phyloP scores from a whole-genome alignment of 768 basidiomycete genomes.

The Hygrocybe punicea region DNA sequence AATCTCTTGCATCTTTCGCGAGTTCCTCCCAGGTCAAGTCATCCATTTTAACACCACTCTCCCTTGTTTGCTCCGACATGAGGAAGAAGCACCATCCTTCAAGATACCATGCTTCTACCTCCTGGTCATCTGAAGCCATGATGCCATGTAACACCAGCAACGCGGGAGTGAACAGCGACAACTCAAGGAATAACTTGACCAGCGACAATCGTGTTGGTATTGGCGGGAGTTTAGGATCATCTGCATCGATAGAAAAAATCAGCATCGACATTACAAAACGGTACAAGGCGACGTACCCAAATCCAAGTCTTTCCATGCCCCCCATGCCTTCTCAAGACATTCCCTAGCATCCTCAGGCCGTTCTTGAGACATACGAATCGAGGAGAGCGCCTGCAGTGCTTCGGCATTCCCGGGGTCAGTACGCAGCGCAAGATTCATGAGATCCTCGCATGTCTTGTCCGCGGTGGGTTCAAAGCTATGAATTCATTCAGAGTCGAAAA shows the following conservation, averaged over 20 bases:
- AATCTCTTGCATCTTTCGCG: slow-evolving; percentile 72
- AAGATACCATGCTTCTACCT: slow-evolving; percentile 90
- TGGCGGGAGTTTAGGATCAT: slow-evolving; percentile 65
- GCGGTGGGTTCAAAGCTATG: slow-evolving; percentile 77
- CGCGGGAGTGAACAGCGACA: slow-evolving; percentile 66
- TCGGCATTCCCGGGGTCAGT: slow-evolving; percentile 75
- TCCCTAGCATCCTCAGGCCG: slow-evolving; percentile 76
- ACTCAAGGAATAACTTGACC: slow-evolving; percentile 80
- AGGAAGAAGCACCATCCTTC: slow-evolving; percentile 94
- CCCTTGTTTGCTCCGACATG: slow-evolving; percentile 68
- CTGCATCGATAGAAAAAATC: slow-evolving; percentile 30
- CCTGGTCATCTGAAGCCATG: slow-evolving; percentile 76
- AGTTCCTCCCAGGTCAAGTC: slow-evolving; percentile 74
- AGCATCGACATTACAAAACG: not conserved
- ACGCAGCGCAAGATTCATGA: slow-evolving; percentile 69
- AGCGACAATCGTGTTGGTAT: slow-evolving; percentile 69
- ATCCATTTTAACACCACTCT: slow-evolving; percentile 47
- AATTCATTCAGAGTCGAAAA: not conserved
- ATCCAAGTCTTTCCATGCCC: slow-evolving; percentile 67
- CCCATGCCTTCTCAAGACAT: slow-evolving; percentile 66
- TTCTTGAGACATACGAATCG: slow-evolving; percentile 85
- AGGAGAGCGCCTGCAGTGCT: slow-evolving; percentile 75
- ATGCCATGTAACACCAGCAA: slow-evolving; percentile 74
- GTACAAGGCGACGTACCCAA: slow-evolving; percentile 25
- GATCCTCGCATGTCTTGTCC: slow-evolving; percentile 73